These are phyloP conservation scores for Uromyces viciae-fabae DNA, from an alignment of 1,284 basidiomycete genomes.

Conservation along the genomic window DNA sequence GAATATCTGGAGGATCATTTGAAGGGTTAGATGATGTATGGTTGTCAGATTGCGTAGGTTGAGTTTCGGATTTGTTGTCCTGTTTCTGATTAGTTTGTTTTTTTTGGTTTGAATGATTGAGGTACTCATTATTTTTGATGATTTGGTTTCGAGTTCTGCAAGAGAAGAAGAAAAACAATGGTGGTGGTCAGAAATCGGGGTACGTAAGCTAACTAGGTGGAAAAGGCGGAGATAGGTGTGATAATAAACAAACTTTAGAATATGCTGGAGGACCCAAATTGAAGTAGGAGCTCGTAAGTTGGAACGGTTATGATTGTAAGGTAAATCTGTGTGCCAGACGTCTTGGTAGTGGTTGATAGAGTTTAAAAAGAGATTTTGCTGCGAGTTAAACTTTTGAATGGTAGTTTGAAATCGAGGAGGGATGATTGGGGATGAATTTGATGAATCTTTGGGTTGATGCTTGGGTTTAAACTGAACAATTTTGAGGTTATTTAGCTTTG, in stretches of 20 bases:
- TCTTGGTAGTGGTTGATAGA: neutral
- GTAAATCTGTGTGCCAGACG: slow-evolving; percentile 15
- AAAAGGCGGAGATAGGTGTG: slow-evolving; percentile 44
- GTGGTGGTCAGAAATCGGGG: slow-evolving; percentile 51
- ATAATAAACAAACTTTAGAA: slow-evolving; percentile 43
- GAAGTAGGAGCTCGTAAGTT: neutral
- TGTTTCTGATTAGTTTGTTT: neutral
- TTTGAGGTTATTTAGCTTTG: neutral
- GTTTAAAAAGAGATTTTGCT: neutral
- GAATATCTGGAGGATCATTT: slow-evolving; percentile 57
- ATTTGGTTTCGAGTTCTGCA: slow-evolving; percentile 80
- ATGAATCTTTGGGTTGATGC: neutral
- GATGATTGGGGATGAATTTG: neutral
- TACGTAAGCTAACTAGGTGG: neutral
- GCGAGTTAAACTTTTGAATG: neutral
- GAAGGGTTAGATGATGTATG: neutral
- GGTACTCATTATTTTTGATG: slow-evolving; percentile 88
- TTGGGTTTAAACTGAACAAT: neutral
- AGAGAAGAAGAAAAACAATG: slow-evolving; percentile 49
- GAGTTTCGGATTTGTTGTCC: neutral
- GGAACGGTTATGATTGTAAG: slow-evolving; percentile 10
- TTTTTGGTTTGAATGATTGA: slow-evolving; percentile 58
- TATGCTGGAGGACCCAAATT: slow-evolving; percentile 16
- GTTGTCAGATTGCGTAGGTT: too few species aligned
- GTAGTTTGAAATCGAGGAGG: neutral